Evolutionary conservation across 2,329 filamentous ascomycete species (phyloP).

Genomic region (Meredithiella fracta): DNA sequence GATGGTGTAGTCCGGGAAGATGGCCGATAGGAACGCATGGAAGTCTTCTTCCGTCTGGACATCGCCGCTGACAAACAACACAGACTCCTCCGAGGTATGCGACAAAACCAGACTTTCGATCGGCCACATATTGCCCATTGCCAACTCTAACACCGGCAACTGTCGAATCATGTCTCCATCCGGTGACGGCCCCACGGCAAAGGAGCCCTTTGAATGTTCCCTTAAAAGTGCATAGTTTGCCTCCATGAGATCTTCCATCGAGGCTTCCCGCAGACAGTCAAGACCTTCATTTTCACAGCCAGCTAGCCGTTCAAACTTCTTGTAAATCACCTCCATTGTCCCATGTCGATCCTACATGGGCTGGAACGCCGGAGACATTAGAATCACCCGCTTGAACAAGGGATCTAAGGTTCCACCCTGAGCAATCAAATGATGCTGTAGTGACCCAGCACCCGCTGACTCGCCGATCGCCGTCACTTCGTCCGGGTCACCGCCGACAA

Average conservation of each 20-base stretch:
- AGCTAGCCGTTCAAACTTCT: constrained; percentile 20
- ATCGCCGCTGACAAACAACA: constrained; percentile 19
- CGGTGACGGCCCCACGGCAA: constrained; percentile 21
- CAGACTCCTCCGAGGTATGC: constrained; percentile 20
- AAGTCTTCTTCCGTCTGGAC: constrained; percentile 22
- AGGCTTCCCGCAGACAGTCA: constrained; percentile 19
- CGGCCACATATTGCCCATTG: constrained; percentile 19
- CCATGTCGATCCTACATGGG: constrained; percentile 22
- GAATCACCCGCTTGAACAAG: constrained; percentile 23
- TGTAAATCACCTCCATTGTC: constrained; percentile 19
- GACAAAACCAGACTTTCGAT: constrained; percentile 20
- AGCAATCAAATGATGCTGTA: constrained; percentile 33
- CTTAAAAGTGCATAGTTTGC: constrained; percentile 20
- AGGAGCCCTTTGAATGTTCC: constrained; percentile 19
- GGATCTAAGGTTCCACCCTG: constrained; percentile 28
- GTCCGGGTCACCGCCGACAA: constrained; percentile 30
- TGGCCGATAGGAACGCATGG: constrained; percentile 18
- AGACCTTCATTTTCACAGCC: constrained; percentile 20
- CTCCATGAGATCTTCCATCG: constrained; percentile 16
- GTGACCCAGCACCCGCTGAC: constrained; percentile 33
- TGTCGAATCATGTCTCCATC: constrained; percentile 22
- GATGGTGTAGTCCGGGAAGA: constrained; percentile 22
- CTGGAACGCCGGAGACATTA: constrained; percentile 23
- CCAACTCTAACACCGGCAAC: constrained; percentile 20
- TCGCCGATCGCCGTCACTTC: constrained; percentile 33